phyloP scores from a whole-genome alignment of 1,139 yeast genomes.

The Tardiomyces blankii region DNA sequence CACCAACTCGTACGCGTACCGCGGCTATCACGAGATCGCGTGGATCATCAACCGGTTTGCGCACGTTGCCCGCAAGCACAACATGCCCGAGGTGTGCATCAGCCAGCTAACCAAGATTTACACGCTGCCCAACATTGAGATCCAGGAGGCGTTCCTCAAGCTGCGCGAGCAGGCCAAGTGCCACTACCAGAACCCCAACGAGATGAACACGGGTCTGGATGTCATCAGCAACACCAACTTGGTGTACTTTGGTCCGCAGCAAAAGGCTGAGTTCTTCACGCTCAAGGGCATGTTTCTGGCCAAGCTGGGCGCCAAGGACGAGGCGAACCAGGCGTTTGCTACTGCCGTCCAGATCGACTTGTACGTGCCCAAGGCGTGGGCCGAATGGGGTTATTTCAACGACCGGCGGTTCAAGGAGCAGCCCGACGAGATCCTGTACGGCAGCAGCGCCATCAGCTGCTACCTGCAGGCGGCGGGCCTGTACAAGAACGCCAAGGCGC shows the following conservation, averaged over 20 bases:
- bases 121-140: slow-evolving; percentile 93
- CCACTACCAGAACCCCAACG: slow-evolving; percentile 82
- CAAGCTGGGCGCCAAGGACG: slow-evolving; percentile 78
- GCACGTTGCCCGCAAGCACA: slow-evolving; percentile 94
- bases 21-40: slow-evolving; percentile 98
- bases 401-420: slow-evolving; percentile 81
- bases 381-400: slow-evolving; percentile 97
- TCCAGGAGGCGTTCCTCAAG: slow-evolving; percentile 94
- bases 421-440: slow-evolving; percentile 73
- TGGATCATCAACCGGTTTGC: slow-evolving; percentile 99
- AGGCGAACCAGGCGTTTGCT: slow-evolving; percentile 95
- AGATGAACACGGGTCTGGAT: slow-evolving; percentile 87
- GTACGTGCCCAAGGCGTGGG: slow-evolving; percentile 97
- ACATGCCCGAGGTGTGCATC: slow-evolving; percentile 94
- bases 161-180: slow-evolving; percentile 96
- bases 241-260: slow-evolving; percentile 93
- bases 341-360: slow-evolving; percentile 94
- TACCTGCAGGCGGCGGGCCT: slow-evolving; percentile 96
- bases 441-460: slow-evolving; percentile 91
- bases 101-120: slow-evolving; percentile 88
- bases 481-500: slow-evolving; percentile 84
- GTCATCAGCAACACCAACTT: slow-evolving; percentile 93
- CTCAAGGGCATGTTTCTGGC: slow-evolving; percentile 96
- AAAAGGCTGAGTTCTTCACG: slow-evolving; percentile 95
- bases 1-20: slow-evolving; percentile 83